Evolutionary conservation across 208 protist species (phyloP).

Genomic region (Naegleria fowleri): DNA sequence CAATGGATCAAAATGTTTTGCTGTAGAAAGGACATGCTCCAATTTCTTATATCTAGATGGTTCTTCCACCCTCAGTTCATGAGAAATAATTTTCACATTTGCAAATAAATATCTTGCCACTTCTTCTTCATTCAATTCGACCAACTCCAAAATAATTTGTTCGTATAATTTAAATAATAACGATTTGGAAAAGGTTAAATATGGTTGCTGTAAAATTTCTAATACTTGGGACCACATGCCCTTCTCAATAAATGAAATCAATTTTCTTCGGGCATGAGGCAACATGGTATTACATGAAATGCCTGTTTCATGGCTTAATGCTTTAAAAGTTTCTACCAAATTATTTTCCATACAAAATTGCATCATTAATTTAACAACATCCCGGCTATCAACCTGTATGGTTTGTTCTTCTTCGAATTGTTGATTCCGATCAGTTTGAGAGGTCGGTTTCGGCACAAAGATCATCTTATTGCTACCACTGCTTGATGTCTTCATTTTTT

Average conservation of each 20-base stretch:
- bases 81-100: not conserved
- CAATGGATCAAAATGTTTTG: not conserved
- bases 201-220: not conserved
- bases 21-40: not conserved
- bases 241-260: not conserved
- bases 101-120: not conserved
- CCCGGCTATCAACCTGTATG: not conserved
- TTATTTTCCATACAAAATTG: constrained; percentile 5
- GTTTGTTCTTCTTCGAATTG: not conserved
- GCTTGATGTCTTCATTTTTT: no score
- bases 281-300: not conserved
- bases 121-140: not conserved
- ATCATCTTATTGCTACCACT: no score
- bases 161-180: not conserved
- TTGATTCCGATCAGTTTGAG: no score
- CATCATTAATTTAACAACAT: not conserved
- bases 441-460: no score
- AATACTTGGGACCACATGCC: not conserved
- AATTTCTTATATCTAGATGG: not conserved
- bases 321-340: not conserved
- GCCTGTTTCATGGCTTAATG: not conserved
- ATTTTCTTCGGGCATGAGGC: not conserved
- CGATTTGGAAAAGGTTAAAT: not conserved
- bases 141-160: not conserved
- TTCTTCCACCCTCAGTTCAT: not conserved